phyloP scores from a whole-genome alignment of 1,139 yeast species.

The Yamadazyma sp. region DNA sequence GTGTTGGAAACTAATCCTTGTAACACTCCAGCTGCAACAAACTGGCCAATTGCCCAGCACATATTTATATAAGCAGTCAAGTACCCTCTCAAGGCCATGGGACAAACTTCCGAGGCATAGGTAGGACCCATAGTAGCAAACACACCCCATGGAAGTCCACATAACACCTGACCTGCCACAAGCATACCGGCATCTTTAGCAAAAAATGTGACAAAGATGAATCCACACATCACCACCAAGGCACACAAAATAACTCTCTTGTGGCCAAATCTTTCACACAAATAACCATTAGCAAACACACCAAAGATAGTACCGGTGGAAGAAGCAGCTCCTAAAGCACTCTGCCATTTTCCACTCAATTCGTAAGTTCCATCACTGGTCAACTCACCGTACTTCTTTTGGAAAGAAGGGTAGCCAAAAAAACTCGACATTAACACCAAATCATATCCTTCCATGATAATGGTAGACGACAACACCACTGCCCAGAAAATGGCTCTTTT shows the following conservation, averaged over 20 bases:
- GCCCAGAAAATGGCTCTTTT: slow-evolving; percentile 48
- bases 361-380: slow-evolving; percentile 29
- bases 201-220: slow-evolving; percentile 44
- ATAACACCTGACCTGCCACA: slow-evolving; percentile 43
- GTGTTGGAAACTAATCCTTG: slow-evolving; percentile 25
- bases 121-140: slow-evolving; percentile 44
- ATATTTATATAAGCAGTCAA: slow-evolving; percentile 42
- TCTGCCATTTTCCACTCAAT: slow-evolving; percentile 46
- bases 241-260: slow-evolving; percentile 32
- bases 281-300: slow-evolving; percentile 33
- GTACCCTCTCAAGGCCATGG: slow-evolving; percentile 41
- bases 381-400: slow-evolving; percentile 34
- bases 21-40: slow-evolving; percentile 40
- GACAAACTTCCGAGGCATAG: slow-evolving; percentile 50
- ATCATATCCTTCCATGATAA: slow-evolving; percentile 53
- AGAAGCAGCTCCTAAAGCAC: slow-evolving; percentile 36
- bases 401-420: slow-evolving; percentile 43
- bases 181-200: slow-evolving; percentile 34
- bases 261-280: slow-evolving; percentile 43
- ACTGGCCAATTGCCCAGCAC: slow-evolving; percentile 48
- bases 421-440: slow-evolving; percentile 35
- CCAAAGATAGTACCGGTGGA: slow-evolving; percentile 40
- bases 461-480: slow-evolving; percentile 35
- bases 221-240: slow-evolving; percentile 25
- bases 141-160: slow-evolving; percentile 48